Conservation (phyloP, 768 basidiomycete species). For the Phylloporus sp. region DNA sequence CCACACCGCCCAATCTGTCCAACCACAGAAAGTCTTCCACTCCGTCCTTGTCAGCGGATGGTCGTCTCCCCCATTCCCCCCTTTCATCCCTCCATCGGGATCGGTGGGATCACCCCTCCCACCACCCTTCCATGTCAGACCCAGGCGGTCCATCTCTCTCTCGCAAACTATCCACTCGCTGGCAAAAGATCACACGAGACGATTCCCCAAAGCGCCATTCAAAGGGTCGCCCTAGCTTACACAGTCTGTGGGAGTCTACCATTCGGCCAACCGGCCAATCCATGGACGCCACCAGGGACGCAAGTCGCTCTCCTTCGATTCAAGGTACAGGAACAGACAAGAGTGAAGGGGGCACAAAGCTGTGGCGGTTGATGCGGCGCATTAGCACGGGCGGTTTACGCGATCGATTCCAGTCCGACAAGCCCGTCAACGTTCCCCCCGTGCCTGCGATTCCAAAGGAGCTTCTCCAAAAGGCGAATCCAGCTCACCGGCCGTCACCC, state of each 20-base stretch:
- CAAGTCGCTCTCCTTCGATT: too few relatives aligned
- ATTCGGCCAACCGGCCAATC: conserved; percentile 10
- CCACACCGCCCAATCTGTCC: conserved; percentile 17
- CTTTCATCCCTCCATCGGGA: too few relatives aligned
- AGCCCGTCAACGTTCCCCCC: conserved; percentile 46
- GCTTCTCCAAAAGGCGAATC: conserved; percentile 16
- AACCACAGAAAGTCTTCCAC: conserved; percentile 22
- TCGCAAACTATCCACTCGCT: conserved; percentile 35
- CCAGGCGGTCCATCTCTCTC: conserved; percentile 23
- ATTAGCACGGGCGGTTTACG: conserved; percentile 61
- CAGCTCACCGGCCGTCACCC: conserved; percentile 2
- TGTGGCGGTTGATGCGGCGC: conserved; percentile 69
- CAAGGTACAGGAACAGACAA: too few relatives aligned
- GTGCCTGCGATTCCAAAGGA: conserved; percentile 57
- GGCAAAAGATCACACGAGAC: conserved; percentile 25
- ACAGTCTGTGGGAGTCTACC: conserved; percentile 24
- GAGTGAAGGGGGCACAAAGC: conserved; percentile 38
- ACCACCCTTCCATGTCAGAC: conserved; percentile 10
- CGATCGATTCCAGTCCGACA: conserved; percentile 37
- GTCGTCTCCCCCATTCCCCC: too few relatives aligned
- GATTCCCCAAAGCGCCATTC: conserved; percentile 13
- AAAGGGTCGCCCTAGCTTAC: conserved; percentile 31
- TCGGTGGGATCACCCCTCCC: conserved; percentile 12
- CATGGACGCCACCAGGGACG: conserved; percentile 20
- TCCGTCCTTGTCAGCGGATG: too few relatives aligned